Conservation (phyloP, 148 eudicot genomes). For the Camellia japonica region DNA sequence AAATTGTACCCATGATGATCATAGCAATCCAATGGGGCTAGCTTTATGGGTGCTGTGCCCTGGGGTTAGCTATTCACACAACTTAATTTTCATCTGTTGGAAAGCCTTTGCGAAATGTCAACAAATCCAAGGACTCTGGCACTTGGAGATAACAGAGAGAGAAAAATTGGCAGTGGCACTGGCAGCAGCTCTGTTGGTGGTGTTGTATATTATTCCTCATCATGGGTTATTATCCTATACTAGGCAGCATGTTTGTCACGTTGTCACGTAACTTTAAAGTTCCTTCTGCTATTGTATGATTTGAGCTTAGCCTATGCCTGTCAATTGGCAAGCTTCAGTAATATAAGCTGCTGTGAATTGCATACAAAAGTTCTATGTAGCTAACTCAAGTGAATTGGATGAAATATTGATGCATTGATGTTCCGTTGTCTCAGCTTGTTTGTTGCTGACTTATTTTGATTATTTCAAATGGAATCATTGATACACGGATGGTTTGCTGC, state of each 20-base stretch:
- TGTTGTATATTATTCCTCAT: neutral
- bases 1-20: conserved; percentile 40
- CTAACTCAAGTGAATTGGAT: neutral
- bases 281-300: neutral
- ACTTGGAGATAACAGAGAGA: neutral
- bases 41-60: too few relatives aligned
- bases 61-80: neutral
- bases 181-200: neutral
- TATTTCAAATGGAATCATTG: neutral
- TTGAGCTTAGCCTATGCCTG: neutral
- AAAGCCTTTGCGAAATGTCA: neutral
- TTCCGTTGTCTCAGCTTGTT: neutral
- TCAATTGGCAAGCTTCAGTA: neutral
- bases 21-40: neutral
- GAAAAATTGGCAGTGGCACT: too few relatives aligned
- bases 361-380: neutral
- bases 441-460: neutral
- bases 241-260: neutral
- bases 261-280: neutral
- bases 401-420: neutral
- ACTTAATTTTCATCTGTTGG: neutral
- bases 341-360: neutral
- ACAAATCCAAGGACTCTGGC: neutral
- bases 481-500: neutral
- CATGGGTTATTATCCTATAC: neutral